Base-by-base conservation (phyloP, 108 stramenopile genomes). In the Fistulifera pelliculosa region DNA sequence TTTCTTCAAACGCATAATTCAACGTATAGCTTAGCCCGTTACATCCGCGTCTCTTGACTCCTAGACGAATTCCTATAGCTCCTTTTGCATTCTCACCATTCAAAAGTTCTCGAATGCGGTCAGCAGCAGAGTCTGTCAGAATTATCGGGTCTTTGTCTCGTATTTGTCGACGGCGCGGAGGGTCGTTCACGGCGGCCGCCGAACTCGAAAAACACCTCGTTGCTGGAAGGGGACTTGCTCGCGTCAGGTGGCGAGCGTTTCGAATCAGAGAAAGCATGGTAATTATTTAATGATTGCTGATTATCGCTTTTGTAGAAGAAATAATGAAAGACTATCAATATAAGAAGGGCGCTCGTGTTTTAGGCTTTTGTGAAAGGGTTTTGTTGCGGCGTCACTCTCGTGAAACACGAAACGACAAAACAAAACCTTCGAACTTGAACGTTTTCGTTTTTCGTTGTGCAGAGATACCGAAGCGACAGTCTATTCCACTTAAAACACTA, bases 11-110 rank as follows among this genome's bases (percentile, higher is more conserved):
- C 14, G 93, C 96, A 66, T 98, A 99, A 66, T 99, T 97, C 52
- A 99, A 63, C 12, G 99, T 99, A 69, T 98, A 99, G 2, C 85
- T 88, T 21, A 97, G 62, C 11, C 99, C 99, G 64, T 99, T 99
- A 83, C 99, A 99, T 22, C 99, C 98, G 50, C 97, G 69, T 48
- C 86, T 73, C 57, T 90, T 94, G 40, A 94, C 90, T 18, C 98
- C 97, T 11, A 99, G 74, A 19, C 94, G 84, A 22, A 99, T 94
- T 12, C 97, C 98, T 11, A 93, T 24, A 13, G 90, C 87, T 6
- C 71, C 71, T 56, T 66, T 43, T 10, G 64, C 73, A 55, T 64
- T 71, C 16, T 66, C 60, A 13, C 70, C 63, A 23, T 41, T 52
- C 12, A 85, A 50, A 16, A 85, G 58, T 52, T 64, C 71, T 61